Base-by-base conservation (phyloP, 2,329 filamentous ascomycete genomes). In the Chrysoporthe deuterocubensis region DNA sequence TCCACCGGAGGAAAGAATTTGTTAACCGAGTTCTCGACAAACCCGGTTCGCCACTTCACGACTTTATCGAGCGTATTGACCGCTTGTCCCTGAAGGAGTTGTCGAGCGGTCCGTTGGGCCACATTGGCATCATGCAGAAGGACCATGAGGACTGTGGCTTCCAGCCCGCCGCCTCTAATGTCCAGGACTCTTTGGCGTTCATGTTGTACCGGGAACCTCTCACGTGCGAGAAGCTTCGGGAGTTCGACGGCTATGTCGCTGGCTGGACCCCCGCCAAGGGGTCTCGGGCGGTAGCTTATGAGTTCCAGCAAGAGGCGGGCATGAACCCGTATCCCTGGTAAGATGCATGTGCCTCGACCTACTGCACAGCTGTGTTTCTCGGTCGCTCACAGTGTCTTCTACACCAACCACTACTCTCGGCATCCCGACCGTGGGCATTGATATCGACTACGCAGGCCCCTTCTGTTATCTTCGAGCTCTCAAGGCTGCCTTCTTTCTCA, bases 181-280 rank as follows among this genome's bases (percentile, higher is more conserved):
- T 42, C 21, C 1, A 7, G 1, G 52, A 65, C 21, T 32, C 32
- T 14, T 9, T 56, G n/a, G 40, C 14, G 21, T 44, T 11, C 40
- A n/a, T 58, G 34, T 37, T 34, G 18, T 64, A 64, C 18, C 50
- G 52, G 2, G 14, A 52, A 21, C 43, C 40, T 21, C 16, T 44
- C 14, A 64, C 62, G 9, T 43, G 52, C 37, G 62, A 64, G 52
- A 40, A 64, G 4, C 42, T 64, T 21, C 26, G 37, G 16, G 37
- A 18, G 40, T 21, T 44, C 37, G 8, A 43, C n/a, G 57, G 40
- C 40, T 60, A 43, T 26, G n/a, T 60, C 37, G 21, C 40, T 8
- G 57, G 57, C 57, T 60, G 57, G 57, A 60, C n/a, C 2, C 11
- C 40, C 21, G 40, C n/a, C 13, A 40, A n/a, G 11, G 57, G 18